Evolutionary conservation across 2,329 filamentous ascomycete genomes (phyloP).

Genomic region (Metarhizium guizhouense): DNA sequence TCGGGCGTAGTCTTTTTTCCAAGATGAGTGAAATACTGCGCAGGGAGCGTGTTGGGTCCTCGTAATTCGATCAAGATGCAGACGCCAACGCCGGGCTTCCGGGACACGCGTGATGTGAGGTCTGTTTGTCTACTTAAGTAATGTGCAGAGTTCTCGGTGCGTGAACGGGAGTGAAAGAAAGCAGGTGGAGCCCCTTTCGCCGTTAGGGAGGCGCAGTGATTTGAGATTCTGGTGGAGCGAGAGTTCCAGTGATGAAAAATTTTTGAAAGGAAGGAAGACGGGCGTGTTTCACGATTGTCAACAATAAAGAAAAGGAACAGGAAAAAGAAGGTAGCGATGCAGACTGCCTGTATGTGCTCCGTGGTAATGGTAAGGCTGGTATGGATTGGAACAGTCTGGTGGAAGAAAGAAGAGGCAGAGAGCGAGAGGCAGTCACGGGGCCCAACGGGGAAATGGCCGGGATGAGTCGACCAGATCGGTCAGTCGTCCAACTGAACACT

Average conservation of each 20-base stretch:
- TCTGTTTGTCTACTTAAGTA: background rate
- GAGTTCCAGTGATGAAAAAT: background rate
- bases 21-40: no score
- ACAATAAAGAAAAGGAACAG: background rate
- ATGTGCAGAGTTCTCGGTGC: background rate
- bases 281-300: background rate
- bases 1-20: background rate
- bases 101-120: background rate
- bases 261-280: background rate
- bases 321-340: background rate
- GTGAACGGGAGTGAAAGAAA: background rate
- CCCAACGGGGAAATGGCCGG: background rate
- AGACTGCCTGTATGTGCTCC: background rate
- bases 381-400: background rate
- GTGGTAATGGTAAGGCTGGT: background rate
- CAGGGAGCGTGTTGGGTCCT: background rate
- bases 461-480: background rate
- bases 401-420: slow-evolving; percentile 1
- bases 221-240: background rate
- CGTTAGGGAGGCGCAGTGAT: background rate
- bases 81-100: background rate
- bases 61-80: background rate
- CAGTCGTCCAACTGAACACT: background rate
- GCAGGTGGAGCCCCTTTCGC: background rate
- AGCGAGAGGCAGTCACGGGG: background rate